Conservation (phyloP, 2,329 filamentous ascomycete species). For the Coniochaeta sp. region DNA sequence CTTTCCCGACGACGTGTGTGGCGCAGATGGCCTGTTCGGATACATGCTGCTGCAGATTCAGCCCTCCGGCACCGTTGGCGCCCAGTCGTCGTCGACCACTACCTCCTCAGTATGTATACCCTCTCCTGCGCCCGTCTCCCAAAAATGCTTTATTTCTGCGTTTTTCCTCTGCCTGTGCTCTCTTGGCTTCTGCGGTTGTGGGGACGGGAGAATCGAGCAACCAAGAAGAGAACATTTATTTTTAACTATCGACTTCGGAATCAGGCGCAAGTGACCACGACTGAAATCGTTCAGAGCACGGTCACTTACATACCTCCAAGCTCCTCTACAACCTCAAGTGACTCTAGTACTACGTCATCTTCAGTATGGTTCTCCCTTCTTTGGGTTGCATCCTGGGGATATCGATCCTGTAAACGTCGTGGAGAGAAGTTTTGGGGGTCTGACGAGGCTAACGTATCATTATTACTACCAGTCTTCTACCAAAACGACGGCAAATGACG, state of each 20-base stretch:
- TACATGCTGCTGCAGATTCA: slow-evolving; percentile 49
- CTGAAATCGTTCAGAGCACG: slow-evolving; percentile 27
- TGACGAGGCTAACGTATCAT: neutral
- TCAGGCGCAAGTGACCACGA: slow-evolving; percentile 17
- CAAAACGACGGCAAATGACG: slow-evolving; percentile 6
- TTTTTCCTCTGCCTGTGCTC: neutral
- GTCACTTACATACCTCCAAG: slow-evolving; percentile 21
- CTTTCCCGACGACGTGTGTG: slow-evolving; percentile 60
- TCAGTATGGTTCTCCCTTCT: slow-evolving; percentile 27
- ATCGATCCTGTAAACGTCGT: neutral
- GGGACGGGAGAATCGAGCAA: neutral
- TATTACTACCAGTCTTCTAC: neutral
- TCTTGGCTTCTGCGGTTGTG: neutral
- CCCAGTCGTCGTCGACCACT: neutral
- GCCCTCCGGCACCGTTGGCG: neutral
- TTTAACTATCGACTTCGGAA: slow-evolving; percentile 10
- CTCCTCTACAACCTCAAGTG: slow-evolving; percentile 15
- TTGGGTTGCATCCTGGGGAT: neutral
- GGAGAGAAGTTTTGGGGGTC: neutral
- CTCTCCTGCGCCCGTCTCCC: neutral
- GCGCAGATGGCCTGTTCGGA: slow-evolving; percentile 52
- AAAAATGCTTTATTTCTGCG: neutral
- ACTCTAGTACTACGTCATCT: slow-evolving; percentile 23
- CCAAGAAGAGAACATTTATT: slow-evolving; percentile 3
- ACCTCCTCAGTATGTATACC: slow-evolving; percentile 3